Conservation (phyloP, 495 filamentous ascomycete species). For the Lepraria neglecta region DNA sequence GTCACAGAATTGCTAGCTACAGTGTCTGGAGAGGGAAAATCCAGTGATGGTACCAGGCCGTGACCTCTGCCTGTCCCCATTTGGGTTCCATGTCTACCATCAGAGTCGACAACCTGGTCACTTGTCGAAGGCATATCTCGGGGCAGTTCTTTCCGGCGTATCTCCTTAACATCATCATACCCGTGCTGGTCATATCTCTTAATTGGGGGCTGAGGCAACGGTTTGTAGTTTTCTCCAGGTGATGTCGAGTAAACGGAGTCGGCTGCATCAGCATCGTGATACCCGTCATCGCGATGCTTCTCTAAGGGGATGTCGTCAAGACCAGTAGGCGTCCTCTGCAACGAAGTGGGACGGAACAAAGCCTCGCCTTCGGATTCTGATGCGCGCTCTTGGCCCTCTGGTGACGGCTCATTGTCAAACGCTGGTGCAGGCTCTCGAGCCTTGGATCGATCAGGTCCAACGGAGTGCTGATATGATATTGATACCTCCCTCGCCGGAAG, state of each 20-base stretch:
- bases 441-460: constrained; percentile 1
- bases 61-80: neutral
- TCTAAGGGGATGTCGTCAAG: neutral
- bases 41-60: neutral
- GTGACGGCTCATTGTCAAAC: neutral
- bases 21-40: neutral
- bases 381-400: neutral
- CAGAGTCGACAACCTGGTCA: neutral
- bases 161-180: neutral
- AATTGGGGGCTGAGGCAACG: neutral
- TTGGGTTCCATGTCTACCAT: neutral
- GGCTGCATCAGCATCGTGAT: neutral
- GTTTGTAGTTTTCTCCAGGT: neutral
- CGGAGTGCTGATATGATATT: constrained; percentile 39
- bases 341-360: neutral
- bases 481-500: constrained; percentile 62
- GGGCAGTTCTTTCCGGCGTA: neutral
- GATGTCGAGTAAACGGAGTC: constrained; percentile 1
- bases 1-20: constrained; percentile 9
- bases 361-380: neutral
- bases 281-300: neutral
- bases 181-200: neutral
- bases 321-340: constrained; percentile 7
- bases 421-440: neutral
- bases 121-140: neutral